phyloP scores from a whole-genome alignment of 1,139 yeast genomes.

The Candida smagusa region DNA sequence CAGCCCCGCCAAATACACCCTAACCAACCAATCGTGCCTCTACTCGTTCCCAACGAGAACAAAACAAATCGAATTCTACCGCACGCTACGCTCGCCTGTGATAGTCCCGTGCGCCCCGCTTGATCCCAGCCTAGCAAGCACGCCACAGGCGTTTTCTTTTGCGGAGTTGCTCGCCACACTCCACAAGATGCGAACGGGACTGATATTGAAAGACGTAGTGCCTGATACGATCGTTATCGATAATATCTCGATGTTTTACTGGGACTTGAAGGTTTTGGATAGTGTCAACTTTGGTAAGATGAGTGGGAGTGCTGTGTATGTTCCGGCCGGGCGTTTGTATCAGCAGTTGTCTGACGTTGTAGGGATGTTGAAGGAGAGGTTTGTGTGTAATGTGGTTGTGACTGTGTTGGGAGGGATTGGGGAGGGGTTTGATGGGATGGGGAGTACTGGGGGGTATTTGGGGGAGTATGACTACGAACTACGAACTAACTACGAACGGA shows the following conservation, averaged over 20 bases:
- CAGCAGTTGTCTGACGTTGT: conserved; percentile 13
- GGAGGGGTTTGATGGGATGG: conserved; percentile 26
- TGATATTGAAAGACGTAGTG: conserved; percentile 3
- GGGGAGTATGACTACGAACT: not conserved
- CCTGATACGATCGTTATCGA: conserved; percentile 23
- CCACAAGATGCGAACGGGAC: conserved; percentile 1
- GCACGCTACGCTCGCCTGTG: not conserved
- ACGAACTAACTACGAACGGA: no score
- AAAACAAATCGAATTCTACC: conserved; percentile 5
- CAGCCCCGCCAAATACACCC: no score
- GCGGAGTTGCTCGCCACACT: conserved; percentile 3
- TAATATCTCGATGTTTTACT: conserved; percentile 29
- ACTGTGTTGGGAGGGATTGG: conserved; percentile 32
- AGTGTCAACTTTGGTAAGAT: conserved; percentile 10
- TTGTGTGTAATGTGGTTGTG: conserved; percentile 28
- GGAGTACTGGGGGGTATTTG: not conserved
- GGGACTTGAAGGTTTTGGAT: conserved; percentile 25
- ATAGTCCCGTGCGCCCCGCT: conserved; percentile 8
- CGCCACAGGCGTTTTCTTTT: not conserved
- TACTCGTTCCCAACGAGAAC: conserved; percentile 6
- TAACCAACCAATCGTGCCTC: conserved; percentile 10
- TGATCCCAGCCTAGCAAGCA: not conserved
- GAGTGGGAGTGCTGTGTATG: conserved; percentile 11
- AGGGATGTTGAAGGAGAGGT: conserved; percentile 15
- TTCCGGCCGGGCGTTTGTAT: conserved; percentile 15